Base-by-base conservation (phyloP, 2,329 filamentous ascomycete genomes). In the Pseudogymnoascus sp. region DNA sequence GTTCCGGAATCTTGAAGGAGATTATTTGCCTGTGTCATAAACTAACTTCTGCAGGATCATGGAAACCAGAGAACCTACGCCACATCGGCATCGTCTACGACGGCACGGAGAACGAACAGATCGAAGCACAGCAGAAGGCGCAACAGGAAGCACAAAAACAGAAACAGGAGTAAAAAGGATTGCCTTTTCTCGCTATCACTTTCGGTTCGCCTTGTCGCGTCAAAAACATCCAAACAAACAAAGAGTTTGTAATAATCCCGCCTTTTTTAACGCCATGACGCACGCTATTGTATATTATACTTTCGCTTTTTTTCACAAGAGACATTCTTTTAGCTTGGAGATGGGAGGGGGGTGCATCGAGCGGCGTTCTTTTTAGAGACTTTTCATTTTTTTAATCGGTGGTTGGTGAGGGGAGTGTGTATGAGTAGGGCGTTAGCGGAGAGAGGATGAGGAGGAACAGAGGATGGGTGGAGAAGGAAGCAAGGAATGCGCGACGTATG, bases 51-150 rank as follows among this genome's bases (percentile, higher is more conserved):
- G 37, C 70, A 91, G 88, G 88, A 60, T 87, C 86, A 3, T 91
- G 88, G 88, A 91, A 91, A 74, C 87, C 88, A 23, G 87, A 90
- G 72, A 82, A 76, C 69, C 84, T 89, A 72, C 82, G 88, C 67
- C 86, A 90, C 70, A 89, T 91, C 69, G 87, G 87, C 31, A 37
- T 60, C 18, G 57, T 60, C 57, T 60, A 60, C 16, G 69, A 79
- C 81, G 47, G 47, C 26, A 54, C 47, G 8, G 67, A 42, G 57
- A 39, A 60, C 57, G 57, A 40, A 5, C 34, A 37, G 10, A 61
- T 37, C 31, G 59, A 31, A 3, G 45, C 45, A 6, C 23, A 51
- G n/a, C 21, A 51, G 12, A 14, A 51, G 12, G 12, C 18, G 14
- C 39, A 40, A 5, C 39, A 57, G 23, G 26, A 57, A 5, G 31